Conservation (phyloP, 257 asterid species). For the Solanum chilense region DNA sequence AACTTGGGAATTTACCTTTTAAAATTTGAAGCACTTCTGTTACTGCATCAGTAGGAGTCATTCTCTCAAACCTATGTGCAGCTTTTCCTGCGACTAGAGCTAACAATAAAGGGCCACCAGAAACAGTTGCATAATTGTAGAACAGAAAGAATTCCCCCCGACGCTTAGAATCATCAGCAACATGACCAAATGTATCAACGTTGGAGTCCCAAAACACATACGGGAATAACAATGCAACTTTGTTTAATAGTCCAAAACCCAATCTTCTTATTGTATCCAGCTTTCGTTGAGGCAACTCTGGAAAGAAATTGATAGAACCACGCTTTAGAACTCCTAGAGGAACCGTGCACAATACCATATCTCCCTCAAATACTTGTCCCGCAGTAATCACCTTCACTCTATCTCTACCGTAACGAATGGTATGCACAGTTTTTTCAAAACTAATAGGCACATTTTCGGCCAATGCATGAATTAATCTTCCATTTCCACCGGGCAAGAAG, state of each 20-base stretch:
- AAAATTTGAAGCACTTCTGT: neutral
- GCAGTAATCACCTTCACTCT: neutral
- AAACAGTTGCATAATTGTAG: neutral
- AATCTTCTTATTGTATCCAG: neutral
- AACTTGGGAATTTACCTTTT: neutral
- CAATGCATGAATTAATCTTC: neutral
- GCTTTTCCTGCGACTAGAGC: neutral
- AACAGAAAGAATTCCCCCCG: neutral
- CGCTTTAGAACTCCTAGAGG: neutral
- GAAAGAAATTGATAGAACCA: neutral
- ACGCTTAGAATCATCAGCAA: neutral
- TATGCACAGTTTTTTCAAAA: neutral
- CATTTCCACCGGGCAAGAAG: neutral
- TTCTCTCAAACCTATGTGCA: neutral
- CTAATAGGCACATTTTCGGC: neutral
- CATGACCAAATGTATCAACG: neutral
- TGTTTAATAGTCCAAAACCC: neutral
- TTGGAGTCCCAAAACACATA: neutral
- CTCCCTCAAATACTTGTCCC: neutral
- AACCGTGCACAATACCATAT: neutral
- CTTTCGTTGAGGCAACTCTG: neutral
- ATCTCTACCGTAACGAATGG: neutral
- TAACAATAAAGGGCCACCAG: neutral
- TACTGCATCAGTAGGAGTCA: neutral
- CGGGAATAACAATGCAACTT: neutral